Base-by-base conservation (phyloP, 352 stramenopile species). In the Achlya hypogyna region DNA sequence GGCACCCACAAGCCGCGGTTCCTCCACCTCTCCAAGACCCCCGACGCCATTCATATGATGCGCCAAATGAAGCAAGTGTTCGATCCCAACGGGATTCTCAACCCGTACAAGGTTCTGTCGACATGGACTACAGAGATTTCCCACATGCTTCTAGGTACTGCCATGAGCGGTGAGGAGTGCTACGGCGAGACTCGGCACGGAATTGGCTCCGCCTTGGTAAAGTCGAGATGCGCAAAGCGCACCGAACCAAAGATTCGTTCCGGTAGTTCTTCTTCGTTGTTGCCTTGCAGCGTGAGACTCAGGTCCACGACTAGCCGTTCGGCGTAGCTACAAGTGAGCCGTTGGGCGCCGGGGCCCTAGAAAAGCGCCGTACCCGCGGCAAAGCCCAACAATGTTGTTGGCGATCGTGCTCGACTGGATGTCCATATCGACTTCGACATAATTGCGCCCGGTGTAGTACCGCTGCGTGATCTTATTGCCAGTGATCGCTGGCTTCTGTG, bases 81-180 rank as follows among this genome's bases (percentile, higher is more conserved):
- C 79, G 96, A 99, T 74, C 96, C 95, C 2, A 82, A 95, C 67
- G 82, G 86, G 35, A 99, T 99, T 68, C 76, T 99, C 45, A 99
- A 99, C 75, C 96, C 96, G 40, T 94, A 96, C 74, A 99, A 99
- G 75, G 87, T 97, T 28, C 71, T 96, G 38, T 79, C 78, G 5
- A 52, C n/a, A n/a, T n/a, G n/a, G n/a, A n/a, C n/a, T n/a, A n/a
- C n/a, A n/a, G n/a, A n/a, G n/a, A n/a, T n/a, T n/a, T n/a, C n/a
- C n/a, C n/a, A 45, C 38, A 1, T n/a, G 12, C 12, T 9, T 45
- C 38, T 45, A 45, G 38, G 38, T 45, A 18, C n/a, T 45, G 38
- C 38, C 38, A 45, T 45, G n/a, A 45, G 38, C 22, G 5, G 51
- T 1, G 2, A 5, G 20, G 20, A 2, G 51, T 32, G 51, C 38